Evolutionary conservation across 805 yeast genomes (phyloP).

Genomic region (Wickerhamiella sergipiensis): DNA sequence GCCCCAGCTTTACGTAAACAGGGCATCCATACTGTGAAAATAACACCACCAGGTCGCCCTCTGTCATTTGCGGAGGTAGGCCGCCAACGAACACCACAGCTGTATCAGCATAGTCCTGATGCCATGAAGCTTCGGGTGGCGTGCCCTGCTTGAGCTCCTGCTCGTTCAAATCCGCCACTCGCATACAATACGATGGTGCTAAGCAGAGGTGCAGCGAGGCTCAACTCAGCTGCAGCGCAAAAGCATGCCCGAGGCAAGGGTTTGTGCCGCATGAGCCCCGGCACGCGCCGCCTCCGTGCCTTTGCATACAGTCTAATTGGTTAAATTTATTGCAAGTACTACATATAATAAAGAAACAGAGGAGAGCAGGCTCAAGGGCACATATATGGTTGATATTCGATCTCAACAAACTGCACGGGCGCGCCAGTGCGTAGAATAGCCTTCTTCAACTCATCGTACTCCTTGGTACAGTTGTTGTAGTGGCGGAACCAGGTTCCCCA

Average conservation of each 20-base stretch:
- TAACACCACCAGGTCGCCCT: slow-evolving; percentile 59
- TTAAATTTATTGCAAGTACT: too few relatives aligned
- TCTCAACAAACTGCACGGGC: slow-evolving; percentile 13
- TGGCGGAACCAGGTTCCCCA: slow-evolving; percentile 21
- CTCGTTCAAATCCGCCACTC: slow-evolving; percentile 39
- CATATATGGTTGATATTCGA: slow-evolving; percentile 9
- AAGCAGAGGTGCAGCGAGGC: neutral
- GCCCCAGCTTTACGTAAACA: slow-evolving; percentile 51
- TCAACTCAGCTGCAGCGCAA: neutral
- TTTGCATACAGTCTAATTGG: too few relatives aligned
- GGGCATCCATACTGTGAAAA: slow-evolving; percentile 89
- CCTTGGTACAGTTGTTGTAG: slow-evolving; percentile 16
- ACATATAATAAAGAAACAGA: too few relatives aligned
- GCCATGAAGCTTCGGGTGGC: slow-evolving; percentile 70
- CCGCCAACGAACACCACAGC: slow-evolving; percentile 69
- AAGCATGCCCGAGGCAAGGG: neutral
- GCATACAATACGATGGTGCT: slow-evolving; percentile 1
- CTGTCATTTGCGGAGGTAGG: slow-evolving; percentile 48
- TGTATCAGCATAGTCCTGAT: slow-evolving; percentile 63
- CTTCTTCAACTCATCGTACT: slow-evolving; percentile 16
- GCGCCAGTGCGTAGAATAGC: slow-evolving; percentile 14
- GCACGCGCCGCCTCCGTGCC: too few relatives aligned
- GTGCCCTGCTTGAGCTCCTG: slow-evolving; percentile 52
- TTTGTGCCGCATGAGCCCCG: neutral
- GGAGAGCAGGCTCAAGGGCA: too few relatives aligned